Base-by-base conservation (phyloP, 2,329 filamentous ascomycete genomes). In the Lecanosticta acicola region DNA sequence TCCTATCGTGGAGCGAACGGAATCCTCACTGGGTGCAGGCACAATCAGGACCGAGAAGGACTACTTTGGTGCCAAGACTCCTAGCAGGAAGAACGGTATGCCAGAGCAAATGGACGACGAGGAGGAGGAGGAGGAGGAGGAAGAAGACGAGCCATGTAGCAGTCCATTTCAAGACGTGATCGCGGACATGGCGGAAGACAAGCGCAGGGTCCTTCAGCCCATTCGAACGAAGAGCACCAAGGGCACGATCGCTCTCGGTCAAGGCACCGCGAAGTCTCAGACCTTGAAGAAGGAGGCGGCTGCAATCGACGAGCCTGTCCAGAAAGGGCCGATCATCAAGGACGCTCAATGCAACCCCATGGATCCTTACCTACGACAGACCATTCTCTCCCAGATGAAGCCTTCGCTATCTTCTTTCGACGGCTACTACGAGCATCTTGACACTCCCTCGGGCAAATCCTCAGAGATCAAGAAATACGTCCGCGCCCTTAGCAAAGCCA, bases 1-100 rank as follows among this genome's bases (percentile, higher is more conserved):
- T 0, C 93, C 93, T 1, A 98, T 98, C 55, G 91, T 93, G 1
- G 93, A 98, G 67, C 83, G 88, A 59, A 98, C 93, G 0, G 93
- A 98, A 67, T 85, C 83, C 9, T 96, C 90, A 0, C 70, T 97
- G 3, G 84, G 84, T 29, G 69, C 84, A 34, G 77, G 79, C 3
- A 81, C 78, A 20, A 75, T 79, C 42, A 68, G 74, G 54, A 63
- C 73, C 44, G 73, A 58, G 32, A 77, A 78, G 65, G 76, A 77
- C 54, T 77, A 77, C 65, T 72, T 81, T 59, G 38, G 45, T 5
- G 76, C 80, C 39, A 94, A 93, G 68, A 94, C 88, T 3, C 89
- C 89, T 13, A 88, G 81, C 57, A 84, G 83, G 58, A 77, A 68
- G 17, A 68, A 64, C 43, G 59, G 51, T 37, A 68, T 71, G 35